Percentiles rank a stretch among this genome's conserved stretches.
Evolutionary conservation across 768 basidiomycete genomes (phyloP).

Genomic region (Tephrocybe sp.): DNA sequence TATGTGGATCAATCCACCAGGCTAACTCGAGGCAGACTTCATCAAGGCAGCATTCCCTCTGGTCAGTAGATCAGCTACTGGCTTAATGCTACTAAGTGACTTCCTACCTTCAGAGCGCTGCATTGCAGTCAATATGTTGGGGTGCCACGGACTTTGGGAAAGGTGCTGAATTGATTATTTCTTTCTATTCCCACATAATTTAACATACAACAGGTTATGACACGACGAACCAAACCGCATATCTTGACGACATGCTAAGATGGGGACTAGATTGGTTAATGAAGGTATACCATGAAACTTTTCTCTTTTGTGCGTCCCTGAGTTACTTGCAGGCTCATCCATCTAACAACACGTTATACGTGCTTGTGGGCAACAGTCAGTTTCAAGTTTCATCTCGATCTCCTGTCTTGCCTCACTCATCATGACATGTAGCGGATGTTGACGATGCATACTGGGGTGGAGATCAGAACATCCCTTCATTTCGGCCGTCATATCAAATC

Average conservation of each 20-base stretch:
- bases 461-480: conserved; percentile 71
- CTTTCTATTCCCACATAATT: background rate
- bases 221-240: conserved; percentile 80
- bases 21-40: conserved; percentile 53
- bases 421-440: conserved; percentile 39
- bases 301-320: conserved; percentile 1
- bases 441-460: conserved; percentile 91
- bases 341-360: conserved; percentile 65
- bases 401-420: conserved; percentile 3
- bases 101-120: conserved; percentile 57
- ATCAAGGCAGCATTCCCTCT: conserved; percentile 88
- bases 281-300: conserved; percentile 50
- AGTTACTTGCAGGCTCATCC: conserved; percentile 69
- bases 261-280: conserved; percentile 94
- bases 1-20: conserved; percentile 2
- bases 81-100: conserved; percentile 6
- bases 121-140: conserved; percentile 88
- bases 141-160: conserved; percentile 82
- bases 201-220: conserved; percentile 61
- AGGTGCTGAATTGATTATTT: conserved; percentile 44
- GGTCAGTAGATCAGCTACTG: conserved; percentile 39
- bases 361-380: conserved; percentile 71
- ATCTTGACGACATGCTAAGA: conserved; percentile 88
- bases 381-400: conserved; percentile 19
- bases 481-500: conserved; percentile 77